Conservation (phyloP, 2,329 filamentous ascomycete species). For the Calonectria multiphialidica region DNA sequence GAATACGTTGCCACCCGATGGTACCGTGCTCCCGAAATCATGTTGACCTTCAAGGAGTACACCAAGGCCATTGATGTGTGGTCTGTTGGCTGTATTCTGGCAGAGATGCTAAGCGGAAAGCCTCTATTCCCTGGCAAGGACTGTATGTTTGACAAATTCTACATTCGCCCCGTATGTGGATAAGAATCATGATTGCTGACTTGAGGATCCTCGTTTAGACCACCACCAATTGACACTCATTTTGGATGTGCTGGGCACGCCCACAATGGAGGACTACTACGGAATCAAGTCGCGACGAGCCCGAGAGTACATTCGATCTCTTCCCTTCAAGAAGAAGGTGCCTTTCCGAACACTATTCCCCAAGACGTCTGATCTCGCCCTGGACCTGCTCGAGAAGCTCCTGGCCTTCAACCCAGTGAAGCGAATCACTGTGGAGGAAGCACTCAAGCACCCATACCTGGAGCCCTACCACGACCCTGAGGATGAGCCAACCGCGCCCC, state of each 20-base stretch:
- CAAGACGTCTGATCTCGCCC: conserved; percentile 96
- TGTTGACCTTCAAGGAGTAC: conserved; percentile 99
- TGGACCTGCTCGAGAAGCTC: conserved; percentile 95
- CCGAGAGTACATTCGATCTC: conserved; percentile 96
- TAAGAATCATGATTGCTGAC: conserved; percentile 15
- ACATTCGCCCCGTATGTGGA: background rate
- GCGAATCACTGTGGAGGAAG: conserved; percentile 97
- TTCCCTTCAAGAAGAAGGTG: conserved; percentile 99
- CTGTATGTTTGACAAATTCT: conserved; percentile 70
- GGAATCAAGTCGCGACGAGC: conserved; percentile 99
- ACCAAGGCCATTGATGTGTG: conserved; percentile 99
- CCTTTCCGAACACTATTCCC: conserved; percentile 97
- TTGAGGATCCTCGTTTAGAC: conserved; percentile 64
- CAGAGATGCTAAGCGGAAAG: conserved; percentile 99
- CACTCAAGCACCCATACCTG: conserved; percentile 96
- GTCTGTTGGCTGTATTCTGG: conserved; percentile 98
- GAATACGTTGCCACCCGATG: conserved; percentile 99
- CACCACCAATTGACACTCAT: conserved; percentile 98
- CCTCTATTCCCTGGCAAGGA: conserved; percentile 98
- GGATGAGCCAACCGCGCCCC: conserved; percentile 95
- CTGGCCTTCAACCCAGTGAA: conserved; percentile 98
- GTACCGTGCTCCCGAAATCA: conserved; percentile 99
- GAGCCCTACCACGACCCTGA: conserved; percentile 99
- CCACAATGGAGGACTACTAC: conserved; percentile 99
- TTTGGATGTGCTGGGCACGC: conserved; percentile 95